phyloP scores from a whole-genome alignment of 345 rosid species.

The Carallia pectinifolia region DNA sequence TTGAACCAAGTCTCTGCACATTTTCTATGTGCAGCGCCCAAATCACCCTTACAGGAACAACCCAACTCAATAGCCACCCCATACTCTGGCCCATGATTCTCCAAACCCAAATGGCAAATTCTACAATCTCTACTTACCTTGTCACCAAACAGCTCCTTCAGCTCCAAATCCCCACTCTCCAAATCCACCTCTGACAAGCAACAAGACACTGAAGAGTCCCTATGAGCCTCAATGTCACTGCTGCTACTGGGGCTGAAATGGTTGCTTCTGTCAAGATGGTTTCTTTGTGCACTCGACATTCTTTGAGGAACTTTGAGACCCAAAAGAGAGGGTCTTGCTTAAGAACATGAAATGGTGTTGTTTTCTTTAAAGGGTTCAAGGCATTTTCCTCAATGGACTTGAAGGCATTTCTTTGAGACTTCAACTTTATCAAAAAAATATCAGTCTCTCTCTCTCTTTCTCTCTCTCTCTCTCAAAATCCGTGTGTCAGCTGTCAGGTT shows the following conservation, averaged over 20 bases:
- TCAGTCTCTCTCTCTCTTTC: neutral
- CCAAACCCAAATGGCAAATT: constrained; percentile 56
- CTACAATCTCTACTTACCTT: constrained; percentile 43
- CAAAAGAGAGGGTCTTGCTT: neutral
- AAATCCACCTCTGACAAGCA: constrained; percentile 42
- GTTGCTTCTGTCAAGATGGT: constrained; percentile 13
- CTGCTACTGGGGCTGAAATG: constrained; percentile 18
- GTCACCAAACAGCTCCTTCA: constrained; percentile 34
- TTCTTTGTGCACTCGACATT: constrained; percentile 36
- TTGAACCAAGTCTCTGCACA: constrained; percentile 75
- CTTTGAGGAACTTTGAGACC: constrained; percentile 6
- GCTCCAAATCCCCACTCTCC: constrained; percentile 37
- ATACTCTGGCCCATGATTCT: constrained; percentile 31
- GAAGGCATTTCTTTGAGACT: neutral
- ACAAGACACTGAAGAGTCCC: constrained; percentile 34
- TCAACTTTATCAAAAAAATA: constrained; percentile 3
- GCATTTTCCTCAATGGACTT: neutral
- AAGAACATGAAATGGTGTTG: neutral
- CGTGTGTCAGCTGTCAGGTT: constrained; percentile 26
- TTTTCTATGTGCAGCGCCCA: constrained; percentile 51
- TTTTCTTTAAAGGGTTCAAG: neutral
- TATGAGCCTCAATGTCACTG: constrained; percentile 37
- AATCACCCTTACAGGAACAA: constrained; percentile 56
- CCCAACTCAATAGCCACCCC: constrained; percentile 50
- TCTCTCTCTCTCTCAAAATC: constrained; percentile 21